Percentiles rank a stretch among this genome's conserved stretches.
phyloP scores from a whole-genome alignment of 164 flowering plant genomes.

The Vitis vinifera region ASM3070453v1 NC_081818.1:9695001-9695500 shows the following conservation, averaged over 20 bases:
- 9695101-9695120: too few species aligned
- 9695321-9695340: conserved; percentile 76
- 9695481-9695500: not conserved
- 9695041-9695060: too few species aligned
- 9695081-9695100: too few species aligned
- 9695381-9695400: conserved; percentile 77
- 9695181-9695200: too few species aligned
- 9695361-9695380: conserved; percentile 79
- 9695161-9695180: too few species aligned
- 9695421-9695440: conserved; percentile 46
- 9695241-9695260: not conserved
- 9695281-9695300: conserved; percentile 7
- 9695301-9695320: conserved; percentile 75
- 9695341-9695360: conserved; percentile 95
- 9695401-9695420: conserved; percentile 66
- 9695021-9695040: too few species aligned
- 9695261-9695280: not conserved
- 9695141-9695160: too few species aligned
- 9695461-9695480: conserved; percentile 38
- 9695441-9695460: conserved; percentile 68
- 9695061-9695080: too few species aligned
- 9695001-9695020: too few species aligned
- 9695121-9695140: too few species aligned
- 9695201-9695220: too few species aligned
- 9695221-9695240: too few species aligned